These are phyloP conservation scores for Saccharomycopsis phalli DNA, from an alignment of 1,139 yeast genomes.

Conservation along the genomic window DNA sequence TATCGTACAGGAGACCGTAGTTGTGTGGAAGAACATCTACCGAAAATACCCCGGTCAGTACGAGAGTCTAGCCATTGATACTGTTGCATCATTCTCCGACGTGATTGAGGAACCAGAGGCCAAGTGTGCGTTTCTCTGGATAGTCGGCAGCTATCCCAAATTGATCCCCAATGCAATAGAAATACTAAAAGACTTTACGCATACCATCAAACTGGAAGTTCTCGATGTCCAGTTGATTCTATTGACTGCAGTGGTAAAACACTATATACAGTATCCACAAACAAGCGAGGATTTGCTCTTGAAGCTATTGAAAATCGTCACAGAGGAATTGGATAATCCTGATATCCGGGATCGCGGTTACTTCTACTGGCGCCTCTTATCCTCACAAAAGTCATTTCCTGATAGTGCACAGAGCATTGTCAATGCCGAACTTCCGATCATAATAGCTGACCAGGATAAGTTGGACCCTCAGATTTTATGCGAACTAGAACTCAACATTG, in stretches of 20 bases:
- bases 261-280: conserved; percentile 50
- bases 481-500: conserved; percentile 75
- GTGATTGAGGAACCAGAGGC: conserved; percentile 70
- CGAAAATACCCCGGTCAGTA: conserved; percentile 60
- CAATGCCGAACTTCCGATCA: conserved; percentile 51
- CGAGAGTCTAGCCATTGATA: conserved; percentile 24
- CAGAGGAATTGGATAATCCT: conserved; percentile 69
- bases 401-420: conserved; percentile 41
- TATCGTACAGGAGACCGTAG: conserved; percentile 71
- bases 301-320: conserved; percentile 55
- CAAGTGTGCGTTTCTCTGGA: conserved; percentile 75
- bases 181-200: conserved; percentile 39
- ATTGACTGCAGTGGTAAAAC: conserved; percentile 67
- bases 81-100: conserved; percentile 31
- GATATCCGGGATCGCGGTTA: conserved; percentile 81
- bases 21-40: conserved; percentile 68
- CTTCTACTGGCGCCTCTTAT: conserved; percentile 76
- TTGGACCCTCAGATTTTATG: conserved; percentile 65
- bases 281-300: conserved; percentile 51
- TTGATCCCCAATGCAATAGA: conserved; percentile 39
- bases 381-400: conserved; percentile 37
- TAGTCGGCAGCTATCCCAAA: conserved; percentile 64
- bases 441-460: conserved; percentile 60
- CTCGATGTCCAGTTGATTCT: conserved; percentile 66
- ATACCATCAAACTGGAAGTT: conserved; percentile 49